Base-by-base conservation (phyloP, 805 yeast species). In the Yarrowia sp. region DNA sequence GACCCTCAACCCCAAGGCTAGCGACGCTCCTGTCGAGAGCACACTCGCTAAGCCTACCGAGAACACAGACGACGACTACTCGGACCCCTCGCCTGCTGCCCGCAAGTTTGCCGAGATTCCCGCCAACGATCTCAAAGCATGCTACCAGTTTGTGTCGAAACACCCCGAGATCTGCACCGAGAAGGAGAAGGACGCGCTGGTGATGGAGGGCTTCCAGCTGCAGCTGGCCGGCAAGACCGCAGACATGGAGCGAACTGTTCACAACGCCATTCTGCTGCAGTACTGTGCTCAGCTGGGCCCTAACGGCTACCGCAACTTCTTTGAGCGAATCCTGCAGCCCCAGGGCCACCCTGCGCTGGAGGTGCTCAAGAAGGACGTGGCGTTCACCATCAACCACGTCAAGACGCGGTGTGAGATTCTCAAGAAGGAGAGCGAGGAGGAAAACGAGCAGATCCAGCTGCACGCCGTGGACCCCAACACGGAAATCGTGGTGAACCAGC, bases 191-290 rank as follows among this genome's bases (percentile, higher is more conserved):
- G 98, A 94, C 73, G 90, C 96, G 0, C 81, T 94, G 63, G 78
- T 92, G 71, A 92, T 93, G 97, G 86, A 86, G 19, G 96, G 97
- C 0, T 94, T 94, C 73, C 96, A 93, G 69, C 77, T 79, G 62
- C 90, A 90, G 71, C 78, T 93, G 64, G 83, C 80, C 13, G 87
- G 84, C 19, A 80, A 90, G 51, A 69, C 80, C 0, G 65, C 66
- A 6, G 71, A 73, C 6, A 84, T 96, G 9, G 80, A 79, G 64
- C 86, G 83, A 64, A 82, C 84, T n/a, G 85, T 93, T 46, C 87
- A 84, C 72, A 94, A 90, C 69, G 86, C 97, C 1, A 81, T 89
- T 68, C 74, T 93, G 31, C 71, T 93, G 64, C 96, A 90, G 69
- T 93, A 90, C 71, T 75, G 87, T 61, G 77, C 73, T 9, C 70